These are phyloP conservation scores for Umbelopsis ramanniana DNA, from an alignment of 192 early-diverging fungal species.

Conservation along the genomic window DNA sequence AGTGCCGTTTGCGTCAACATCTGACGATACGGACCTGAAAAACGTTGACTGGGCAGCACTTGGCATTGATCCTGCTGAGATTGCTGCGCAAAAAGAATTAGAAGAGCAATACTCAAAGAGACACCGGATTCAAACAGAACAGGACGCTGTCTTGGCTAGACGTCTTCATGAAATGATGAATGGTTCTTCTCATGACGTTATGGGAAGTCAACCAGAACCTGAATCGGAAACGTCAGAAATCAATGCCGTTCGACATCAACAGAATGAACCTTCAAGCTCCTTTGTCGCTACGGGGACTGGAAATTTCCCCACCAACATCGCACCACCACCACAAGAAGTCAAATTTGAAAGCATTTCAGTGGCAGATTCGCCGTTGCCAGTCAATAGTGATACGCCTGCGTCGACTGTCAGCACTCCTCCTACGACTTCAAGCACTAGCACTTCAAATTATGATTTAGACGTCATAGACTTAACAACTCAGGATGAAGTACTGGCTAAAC, in stretches of 20 bases:
- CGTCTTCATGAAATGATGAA: background rate
- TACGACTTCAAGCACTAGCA: background rate
- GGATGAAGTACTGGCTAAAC: background rate
- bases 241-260: background rate
- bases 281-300: no score
- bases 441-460: background rate
- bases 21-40: background rate
- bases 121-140: background rate
- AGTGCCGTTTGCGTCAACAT: background rate
- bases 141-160: background rate
- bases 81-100: conserved; percentile 5
- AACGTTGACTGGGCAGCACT: background rate
- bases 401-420: background rate
- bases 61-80: conserved; percentile 26
- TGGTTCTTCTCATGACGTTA: background rate
- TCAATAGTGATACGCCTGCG: background rate
- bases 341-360: background rate
- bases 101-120: background rate
- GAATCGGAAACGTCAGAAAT: background rate
- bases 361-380: background rate
- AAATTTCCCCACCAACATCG: no score
- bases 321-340: background rate
- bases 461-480: background rate
- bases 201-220: no score
- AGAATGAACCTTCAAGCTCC: background rate